Conservation (phyloP, 805 yeast species). For the Wickerhamiella sergipiensis region DNA sequence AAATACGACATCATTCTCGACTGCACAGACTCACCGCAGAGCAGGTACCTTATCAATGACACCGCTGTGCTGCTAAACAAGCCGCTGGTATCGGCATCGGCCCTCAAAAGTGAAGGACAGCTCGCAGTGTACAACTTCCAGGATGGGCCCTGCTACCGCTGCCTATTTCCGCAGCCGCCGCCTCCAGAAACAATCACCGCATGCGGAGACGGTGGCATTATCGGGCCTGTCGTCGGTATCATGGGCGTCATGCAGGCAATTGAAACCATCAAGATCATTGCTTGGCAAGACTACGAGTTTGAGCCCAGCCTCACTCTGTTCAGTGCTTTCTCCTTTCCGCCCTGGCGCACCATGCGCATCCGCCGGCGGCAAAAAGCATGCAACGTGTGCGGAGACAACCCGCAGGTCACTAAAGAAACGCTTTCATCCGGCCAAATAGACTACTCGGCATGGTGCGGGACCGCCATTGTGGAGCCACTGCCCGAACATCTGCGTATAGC, state of each 20-base stretch:
- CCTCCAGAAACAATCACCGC: slow-evolving; percentile 68
- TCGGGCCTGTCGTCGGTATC: slow-evolving; percentile 93
- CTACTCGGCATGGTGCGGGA: slow-evolving; percentile 69
- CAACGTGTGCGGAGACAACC: slow-evolving; percentile 44
- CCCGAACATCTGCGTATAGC: slow-evolving; percentile 35
- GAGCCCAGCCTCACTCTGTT: slow-evolving; percentile 50
- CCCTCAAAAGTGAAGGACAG: slow-evolving; percentile 86
- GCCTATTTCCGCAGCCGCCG: slow-evolving; percentile 86
- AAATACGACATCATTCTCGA: slow-evolving; percentile 69
- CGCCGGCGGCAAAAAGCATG: slow-evolving; percentile 52
- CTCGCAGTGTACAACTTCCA: slow-evolving; percentile 58
- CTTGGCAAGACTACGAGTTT: slow-evolving; percentile 46
- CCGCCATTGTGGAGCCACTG: slow-evolving; percentile 30
- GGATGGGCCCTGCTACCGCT: slow-evolving; percentile 74
- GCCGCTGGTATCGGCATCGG: slow-evolving; percentile 83
- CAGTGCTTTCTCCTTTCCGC: slow-evolving; percentile 40
- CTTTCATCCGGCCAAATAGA: slow-evolving; percentile 39
- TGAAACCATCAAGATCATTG: slow-evolving; percentile 66
- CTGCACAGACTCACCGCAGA: slow-evolving; percentile 87
- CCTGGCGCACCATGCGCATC: slow-evolving; percentile 63
- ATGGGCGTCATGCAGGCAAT: slow-evolving; percentile 82
- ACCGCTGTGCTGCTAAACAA: slow-evolving; percentile 53
- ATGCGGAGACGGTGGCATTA: slow-evolving; percentile 86
- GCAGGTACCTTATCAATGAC: slow-evolving; percentile 79
- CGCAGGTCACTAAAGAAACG: slow-evolving; percentile 34